A percentile compares a stretch with the other conserved stretches of the same genome.
Conservation (phyloP, 805 yeast species). For the Debaryomyces prosopidis region DNA sequence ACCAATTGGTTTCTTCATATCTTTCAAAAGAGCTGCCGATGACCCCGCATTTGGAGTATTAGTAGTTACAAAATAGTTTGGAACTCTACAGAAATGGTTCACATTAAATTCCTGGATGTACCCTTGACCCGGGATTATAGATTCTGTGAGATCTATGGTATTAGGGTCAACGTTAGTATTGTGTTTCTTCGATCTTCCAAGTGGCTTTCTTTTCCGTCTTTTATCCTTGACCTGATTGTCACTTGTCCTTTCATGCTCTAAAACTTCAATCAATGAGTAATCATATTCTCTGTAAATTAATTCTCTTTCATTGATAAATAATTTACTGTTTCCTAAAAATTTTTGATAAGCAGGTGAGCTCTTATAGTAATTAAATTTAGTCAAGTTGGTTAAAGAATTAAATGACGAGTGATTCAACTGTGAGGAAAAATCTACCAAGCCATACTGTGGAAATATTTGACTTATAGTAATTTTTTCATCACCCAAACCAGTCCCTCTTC, state of each 20-base stretch:
- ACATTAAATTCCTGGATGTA: slow-evolving; percentile 43
- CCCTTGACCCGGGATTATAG: slow-evolving; percentile 45
- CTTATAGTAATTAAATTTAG: slow-evolving; percentile 39
- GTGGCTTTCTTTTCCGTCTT: slow-evolving; percentile 21
- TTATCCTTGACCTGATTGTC: slow-evolving; percentile 9
- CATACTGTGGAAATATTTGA: slow-evolving; percentile 45
- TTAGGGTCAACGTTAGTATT: slow-evolving; percentile 39
- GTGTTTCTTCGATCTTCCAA: slow-evolving; percentile 32
- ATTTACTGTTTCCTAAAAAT: slow-evolving; percentile 26
- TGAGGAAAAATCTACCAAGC: slow-evolving; percentile 25
- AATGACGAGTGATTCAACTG: slow-evolving; percentile 36
- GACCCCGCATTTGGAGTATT: slow-evolving; percentile 21
- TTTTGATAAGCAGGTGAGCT: slow-evolving; percentile 20
- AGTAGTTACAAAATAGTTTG: slow-evolving; percentile 39
- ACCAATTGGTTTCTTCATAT: slow-evolving; percentile 14
- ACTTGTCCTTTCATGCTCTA: slow-evolving; percentile 5
- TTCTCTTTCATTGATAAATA: slow-evolving; percentile 37
- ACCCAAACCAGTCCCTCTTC: slow-evolving; percentile 1
- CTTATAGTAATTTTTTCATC: slow-evolving; percentile 34
- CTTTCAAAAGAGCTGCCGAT: slow-evolving; percentile 1
- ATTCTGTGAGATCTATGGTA: slow-evolving; percentile 38
- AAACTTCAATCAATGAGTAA: slow-evolving; percentile 17
- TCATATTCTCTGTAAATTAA: slow-evolving; percentile 30
- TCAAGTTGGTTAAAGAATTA: slow-evolving; percentile 30
- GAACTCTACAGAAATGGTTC: slow-evolving; percentile 41